Percentiles rank a stretch among this genome's conserved stretches.
Conservation (phyloP, 163 green algal genomes). For the Chlorella variabilis region DNA sequence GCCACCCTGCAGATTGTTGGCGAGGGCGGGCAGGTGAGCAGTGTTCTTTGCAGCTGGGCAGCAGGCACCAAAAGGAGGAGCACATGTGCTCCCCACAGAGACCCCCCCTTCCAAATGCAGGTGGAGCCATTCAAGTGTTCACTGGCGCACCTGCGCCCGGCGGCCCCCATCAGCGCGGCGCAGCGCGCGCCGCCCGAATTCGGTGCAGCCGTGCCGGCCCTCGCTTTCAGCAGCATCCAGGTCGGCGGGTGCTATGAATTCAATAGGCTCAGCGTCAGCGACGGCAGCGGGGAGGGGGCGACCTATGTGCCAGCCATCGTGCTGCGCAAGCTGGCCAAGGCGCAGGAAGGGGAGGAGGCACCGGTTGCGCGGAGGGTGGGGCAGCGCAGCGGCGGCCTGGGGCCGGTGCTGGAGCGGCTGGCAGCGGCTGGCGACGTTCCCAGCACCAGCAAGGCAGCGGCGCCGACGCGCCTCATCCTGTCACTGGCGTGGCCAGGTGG, state of each 20-base stretch:
- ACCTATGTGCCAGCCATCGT: slow-evolving; percentile 21
- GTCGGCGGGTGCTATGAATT: not conserved
- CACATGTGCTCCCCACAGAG: too few relatives aligned
- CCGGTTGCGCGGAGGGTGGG: not conserved
- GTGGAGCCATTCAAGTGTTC: not conserved
- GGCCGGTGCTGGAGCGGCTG: not conserved
- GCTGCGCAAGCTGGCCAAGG: slow-evolving; percentile 1
- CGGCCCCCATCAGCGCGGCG: not conserved
- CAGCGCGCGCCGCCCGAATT: too few relatives aligned
- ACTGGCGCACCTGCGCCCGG: not conserved
- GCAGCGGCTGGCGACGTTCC: too few relatives aligned
- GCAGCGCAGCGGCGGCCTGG: not conserved
- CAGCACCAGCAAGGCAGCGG: not conserved
- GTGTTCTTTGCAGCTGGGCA: too few relatives aligned
- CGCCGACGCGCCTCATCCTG: not conserved
- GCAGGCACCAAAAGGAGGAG: too few relatives aligned
- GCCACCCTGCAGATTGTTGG: not conserved
- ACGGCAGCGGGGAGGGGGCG: not conserved
- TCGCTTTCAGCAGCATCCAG: not conserved
- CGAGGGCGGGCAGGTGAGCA: slow-evolving; percentile 6
- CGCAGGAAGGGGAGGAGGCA: not conserved
- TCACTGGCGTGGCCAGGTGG: not conserved
- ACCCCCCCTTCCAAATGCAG: not conserved
- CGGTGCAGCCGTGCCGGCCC: slow-evolving; percentile 10
- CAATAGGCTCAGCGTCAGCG: not conserved